Conservation (phyloP, 2,329 filamentous ascomycete species). For the Zarea fungicola region DNA sequence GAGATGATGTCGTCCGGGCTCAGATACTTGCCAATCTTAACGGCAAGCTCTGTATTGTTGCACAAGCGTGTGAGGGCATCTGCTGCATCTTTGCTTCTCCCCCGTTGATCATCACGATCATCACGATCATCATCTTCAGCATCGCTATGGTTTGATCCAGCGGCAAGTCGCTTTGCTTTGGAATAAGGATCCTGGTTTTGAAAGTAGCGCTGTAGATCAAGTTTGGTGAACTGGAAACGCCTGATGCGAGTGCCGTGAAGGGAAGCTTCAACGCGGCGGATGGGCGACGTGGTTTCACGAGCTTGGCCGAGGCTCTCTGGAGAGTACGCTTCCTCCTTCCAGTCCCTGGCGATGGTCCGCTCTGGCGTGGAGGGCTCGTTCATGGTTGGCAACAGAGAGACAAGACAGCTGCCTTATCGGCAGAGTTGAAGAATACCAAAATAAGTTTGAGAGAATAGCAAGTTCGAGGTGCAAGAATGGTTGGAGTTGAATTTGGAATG, state of each 20-base stretch:
- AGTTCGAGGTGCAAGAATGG: too few relatives aligned
- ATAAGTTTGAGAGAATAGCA: too few relatives aligned
- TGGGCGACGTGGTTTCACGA: slow-evolving; percentile 14
- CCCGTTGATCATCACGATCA: too few relatives aligned
- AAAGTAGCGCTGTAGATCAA: slow-evolving; percentile 25
- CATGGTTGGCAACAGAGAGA: background rate
- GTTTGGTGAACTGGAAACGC: slow-evolving; percentile 25
- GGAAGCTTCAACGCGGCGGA: background rate
- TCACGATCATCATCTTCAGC: slow-evolving; percentile 11
- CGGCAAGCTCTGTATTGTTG: slow-evolving; percentile 45
- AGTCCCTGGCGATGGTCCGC: background rate
- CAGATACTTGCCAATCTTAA: slow-evolving; percentile 52
- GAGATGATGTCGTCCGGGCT: slow-evolving; percentile 51
- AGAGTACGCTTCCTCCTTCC: background rate
- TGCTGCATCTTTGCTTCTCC: too few relatives aligned
- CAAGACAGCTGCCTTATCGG: too few relatives aligned
- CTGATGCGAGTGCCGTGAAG: slow-evolving; percentile 17
- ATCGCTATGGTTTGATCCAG: background rate
- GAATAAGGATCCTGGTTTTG: slow-evolving; percentile 25
- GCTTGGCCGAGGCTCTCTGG: background rate
- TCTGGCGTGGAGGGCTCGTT: background rate
- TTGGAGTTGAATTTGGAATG: too few relatives aligned
- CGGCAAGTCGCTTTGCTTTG: background rate
- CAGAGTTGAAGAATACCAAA: too few relatives aligned
- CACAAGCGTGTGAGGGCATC: slow-evolving; percentile 41